Evolutionary conservation across 73 alveolate species (phyloP).

Genomic region (Effrenium voratum): DNA sequence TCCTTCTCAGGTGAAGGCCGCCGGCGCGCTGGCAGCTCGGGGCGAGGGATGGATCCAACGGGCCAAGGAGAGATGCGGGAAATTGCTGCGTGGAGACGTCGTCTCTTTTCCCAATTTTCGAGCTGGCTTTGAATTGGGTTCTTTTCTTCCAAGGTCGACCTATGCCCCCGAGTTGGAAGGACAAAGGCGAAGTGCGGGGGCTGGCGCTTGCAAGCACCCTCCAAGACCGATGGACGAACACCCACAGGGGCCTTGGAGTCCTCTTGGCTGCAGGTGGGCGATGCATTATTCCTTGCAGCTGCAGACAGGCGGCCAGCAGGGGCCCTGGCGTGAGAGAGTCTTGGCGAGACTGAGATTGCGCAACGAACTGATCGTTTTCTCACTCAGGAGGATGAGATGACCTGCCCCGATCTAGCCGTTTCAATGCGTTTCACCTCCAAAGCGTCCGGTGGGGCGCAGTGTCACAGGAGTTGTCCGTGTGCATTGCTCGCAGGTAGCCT

Average conservation of each 20-base stretch:
- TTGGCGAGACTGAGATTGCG: not conserved
- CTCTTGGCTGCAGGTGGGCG: slow-evolving; percentile 24
- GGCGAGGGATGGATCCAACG: not conserved
- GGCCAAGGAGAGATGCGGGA: too few species aligned
- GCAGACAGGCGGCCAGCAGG: slow-evolving; percentile 54
- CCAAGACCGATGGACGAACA: not conserved
- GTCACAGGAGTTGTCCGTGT: slow-evolving; percentile 15
- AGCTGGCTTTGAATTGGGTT: not conserved
- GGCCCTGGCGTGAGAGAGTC: not conserved
- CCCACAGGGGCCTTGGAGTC: not conserved
- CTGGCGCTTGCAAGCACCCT: not conserved
- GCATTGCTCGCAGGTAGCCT: not conserved
- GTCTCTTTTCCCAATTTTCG: not conserved
- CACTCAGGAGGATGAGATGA: slow-evolving; percentile 64
- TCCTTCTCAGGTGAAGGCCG: slow-evolving; percentile 75
- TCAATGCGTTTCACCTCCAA: slow-evolving; percentile 31
- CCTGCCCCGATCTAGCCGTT: not conserved
- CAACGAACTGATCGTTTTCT: too few species aligned
- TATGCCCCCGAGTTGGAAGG: slow-evolving; percentile 65
- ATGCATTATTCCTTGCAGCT: slow-evolving; percentile 57
- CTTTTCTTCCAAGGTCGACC: slow-evolving; percentile 23
- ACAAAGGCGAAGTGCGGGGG: slow-evolving; percentile 46
- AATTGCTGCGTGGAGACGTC: too few species aligned
- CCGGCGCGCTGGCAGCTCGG: slow-evolving; percentile 42
- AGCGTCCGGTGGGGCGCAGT: slow-evolving; percentile 2